These are phyloP conservation scores for Mimosa pudica DNA, from an alignment of 306 rosid species.

Conservation along the genomic window DNA sequence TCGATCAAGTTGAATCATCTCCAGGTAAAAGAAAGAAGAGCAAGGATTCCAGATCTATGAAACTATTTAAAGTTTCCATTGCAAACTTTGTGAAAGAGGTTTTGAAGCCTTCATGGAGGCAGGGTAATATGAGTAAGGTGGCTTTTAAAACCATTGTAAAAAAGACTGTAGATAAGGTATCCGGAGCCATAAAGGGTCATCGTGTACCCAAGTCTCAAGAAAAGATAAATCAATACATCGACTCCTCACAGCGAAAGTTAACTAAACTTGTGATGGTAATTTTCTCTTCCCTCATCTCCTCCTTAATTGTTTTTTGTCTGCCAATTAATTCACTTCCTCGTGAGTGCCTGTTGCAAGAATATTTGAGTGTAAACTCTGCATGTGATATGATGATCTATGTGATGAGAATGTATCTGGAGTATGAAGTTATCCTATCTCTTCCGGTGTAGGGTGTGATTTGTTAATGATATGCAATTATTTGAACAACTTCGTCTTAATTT, in stretches of 20 bases:
- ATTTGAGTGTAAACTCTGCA: background rate
- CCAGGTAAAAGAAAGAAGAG: conserved; percentile 70
- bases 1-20: conserved; percentile 78
- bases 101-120: conserved; percentile 95
- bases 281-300: conserved; percentile 25
- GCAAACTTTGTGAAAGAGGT: conserved; percentile 95
- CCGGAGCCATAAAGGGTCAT: conserved; percentile 96
- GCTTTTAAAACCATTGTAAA: conserved; percentile 97
- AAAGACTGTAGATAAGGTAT: conserved; percentile 96
- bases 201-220: conserved; percentile 87
- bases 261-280: conserved; percentile 94
- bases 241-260: conserved; percentile 87
- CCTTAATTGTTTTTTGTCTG: conserved; percentile 14
- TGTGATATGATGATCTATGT: background rate
- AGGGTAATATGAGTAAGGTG: conserved; percentile 99
- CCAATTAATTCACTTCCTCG: background rate
- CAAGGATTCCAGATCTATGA: conserved; percentile 83
- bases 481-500: background rate
- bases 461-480: background rate
- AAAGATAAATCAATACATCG: conserved; percentile 84
- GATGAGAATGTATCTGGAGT: conserved; percentile 16
- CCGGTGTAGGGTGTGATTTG: conserved; percentile 1
- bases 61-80: conserved; percentile 81
- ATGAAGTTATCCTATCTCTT: background rate
- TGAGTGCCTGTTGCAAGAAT: no score